phyloP scores from a whole-genome alignment of 169 alveolate species.

The Plasmodium chabaudi region DNA sequence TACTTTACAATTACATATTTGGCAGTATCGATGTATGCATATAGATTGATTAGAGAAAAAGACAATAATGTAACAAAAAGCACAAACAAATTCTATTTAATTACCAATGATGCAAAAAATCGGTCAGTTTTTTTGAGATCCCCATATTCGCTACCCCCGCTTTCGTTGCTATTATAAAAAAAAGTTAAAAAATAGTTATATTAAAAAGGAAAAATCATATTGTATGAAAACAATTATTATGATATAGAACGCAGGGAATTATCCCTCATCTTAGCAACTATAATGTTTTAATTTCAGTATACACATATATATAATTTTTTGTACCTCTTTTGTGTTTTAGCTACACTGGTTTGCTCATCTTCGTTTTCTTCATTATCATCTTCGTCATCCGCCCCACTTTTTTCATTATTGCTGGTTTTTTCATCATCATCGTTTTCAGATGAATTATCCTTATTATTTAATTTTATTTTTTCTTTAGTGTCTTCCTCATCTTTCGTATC shows the following conservation, averaged over 20 bases:
- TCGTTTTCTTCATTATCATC: conserved; percentile 11
- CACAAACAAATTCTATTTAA: no score
- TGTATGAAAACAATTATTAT: no score
- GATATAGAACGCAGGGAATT: background rate
- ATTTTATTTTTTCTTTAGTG: background rate
- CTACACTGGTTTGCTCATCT: conserved; percentile 17
- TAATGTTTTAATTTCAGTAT: background rate
- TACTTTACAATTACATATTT: background rate
- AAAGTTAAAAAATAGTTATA: background rate
- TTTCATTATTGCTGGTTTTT: conserved; percentile 1
- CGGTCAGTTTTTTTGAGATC: conserved; percentile 70
- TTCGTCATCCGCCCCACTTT: conserved; percentile 4
- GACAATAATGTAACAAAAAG: no score
- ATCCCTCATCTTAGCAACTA: background rate
- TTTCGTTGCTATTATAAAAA: conserved; percentile 45
- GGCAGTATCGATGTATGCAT: no score
- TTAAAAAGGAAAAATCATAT: background rate
- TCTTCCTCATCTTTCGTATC: background rate
- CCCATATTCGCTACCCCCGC: conserved; percentile 45
- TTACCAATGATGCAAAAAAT: conserved; percentile 64
- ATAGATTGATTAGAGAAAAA: no score
- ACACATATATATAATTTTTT: background rate
- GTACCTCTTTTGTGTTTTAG: conserved; percentile 63
- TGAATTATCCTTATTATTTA: background rate
- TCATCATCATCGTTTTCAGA: conserved; percentile 13